These are phyloP conservation scores for Ophiostoma tasmaniense DNA, from an alignment of 2,329 filamentous ascomycete genomes.

Conservation along the genomic window DNA sequence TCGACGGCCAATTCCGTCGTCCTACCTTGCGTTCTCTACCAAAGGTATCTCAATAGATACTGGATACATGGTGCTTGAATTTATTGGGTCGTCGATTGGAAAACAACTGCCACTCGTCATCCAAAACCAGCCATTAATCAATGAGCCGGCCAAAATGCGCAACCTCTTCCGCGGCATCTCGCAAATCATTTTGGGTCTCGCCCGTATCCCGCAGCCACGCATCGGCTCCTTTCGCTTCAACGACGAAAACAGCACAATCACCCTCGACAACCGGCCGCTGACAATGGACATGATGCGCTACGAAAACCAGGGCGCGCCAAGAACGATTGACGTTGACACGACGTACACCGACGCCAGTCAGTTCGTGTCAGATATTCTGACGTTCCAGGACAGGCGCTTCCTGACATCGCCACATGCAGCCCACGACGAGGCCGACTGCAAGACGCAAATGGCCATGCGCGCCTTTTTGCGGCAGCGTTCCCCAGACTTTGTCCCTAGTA, in stretches of 20 bases:
- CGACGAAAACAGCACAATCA: conserved; percentile 21
- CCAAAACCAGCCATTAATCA: background rate
- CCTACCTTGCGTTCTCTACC: background rate
- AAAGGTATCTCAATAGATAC: background rate
- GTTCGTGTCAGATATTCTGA: conserved; percentile 17
- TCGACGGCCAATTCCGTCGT: conserved; percentile 1
- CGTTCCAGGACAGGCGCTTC: conserved; percentile 24
- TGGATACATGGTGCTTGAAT: conserved; percentile 16
- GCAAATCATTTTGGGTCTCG: conserved; percentile 25
- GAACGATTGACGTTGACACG: conserved; percentile 23
- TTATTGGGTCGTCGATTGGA: conserved; percentile 9
- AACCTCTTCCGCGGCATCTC: conserved; percentile 11
- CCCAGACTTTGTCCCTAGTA: background rate
- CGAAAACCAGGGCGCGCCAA: conserved; percentile 27
- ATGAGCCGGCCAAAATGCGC: conserved; percentile 4
- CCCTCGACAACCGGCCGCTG: conserved; percentile 14
- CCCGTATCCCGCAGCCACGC: conserved; percentile 24
- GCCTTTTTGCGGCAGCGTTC: background rate
- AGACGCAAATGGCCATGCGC: conserved; percentile 24
- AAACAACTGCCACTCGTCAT: background rate
- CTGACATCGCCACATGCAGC: conserved; percentile 23
- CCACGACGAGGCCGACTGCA: conserved; percentile 22
- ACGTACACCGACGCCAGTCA: conserved; percentile 27
- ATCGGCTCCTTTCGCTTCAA: conserved; percentile 25
- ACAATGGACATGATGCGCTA: conserved; percentile 25